phyloP scores from a whole-genome alignment of 371 early-diverging fungal species.

The Syncephalis plumigaleata region DNA sequence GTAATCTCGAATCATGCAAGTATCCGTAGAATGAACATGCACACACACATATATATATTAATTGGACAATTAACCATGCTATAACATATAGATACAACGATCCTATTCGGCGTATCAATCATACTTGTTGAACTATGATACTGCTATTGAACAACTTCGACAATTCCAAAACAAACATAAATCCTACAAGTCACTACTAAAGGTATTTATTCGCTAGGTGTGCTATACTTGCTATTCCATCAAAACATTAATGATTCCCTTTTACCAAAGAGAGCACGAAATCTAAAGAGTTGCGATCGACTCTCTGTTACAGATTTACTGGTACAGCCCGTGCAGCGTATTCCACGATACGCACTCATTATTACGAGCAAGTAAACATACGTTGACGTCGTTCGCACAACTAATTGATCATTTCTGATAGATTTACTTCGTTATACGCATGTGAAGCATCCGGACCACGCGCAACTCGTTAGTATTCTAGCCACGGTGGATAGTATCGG shows the following conservation, averaged over 20 bases:
- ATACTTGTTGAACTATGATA: too few species aligned
- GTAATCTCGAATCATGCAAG: too few species aligned
- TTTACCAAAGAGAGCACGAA: conserved; percentile 11
- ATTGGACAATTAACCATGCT: too few species aligned
- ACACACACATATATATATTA: too few species aligned
- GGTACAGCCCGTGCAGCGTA: conserved; percentile 28
- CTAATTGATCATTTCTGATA: neutral
- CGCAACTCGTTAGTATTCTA: neutral
- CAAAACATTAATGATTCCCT: neutral
- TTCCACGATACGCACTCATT: conserved; percentile 25
- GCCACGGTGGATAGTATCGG: conserved; percentile 1
- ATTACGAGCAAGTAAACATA: conserved; percentile 8
- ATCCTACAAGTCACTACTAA: too few species aligned
- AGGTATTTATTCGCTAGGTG: too few species aligned
- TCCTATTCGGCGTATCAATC: too few species aligned
- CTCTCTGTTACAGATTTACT: conserved; percentile 22
- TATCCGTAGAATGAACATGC: too few species aligned
- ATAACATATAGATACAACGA: too few species aligned
- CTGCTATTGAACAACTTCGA: too few species aligned
- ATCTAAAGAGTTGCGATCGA: conserved; percentile 18
- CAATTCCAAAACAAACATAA: too few species aligned
- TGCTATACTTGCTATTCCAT: too few species aligned
- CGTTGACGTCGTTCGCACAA: neutral
- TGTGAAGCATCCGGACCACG: conserved; percentile 3
- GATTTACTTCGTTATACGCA: conserved; percentile 4